A percentile compares a stretch with the other conserved stretches of the same genome.
Evolutionary conservation across 1,284 basidiomycete genomes (phyloP).

Genomic region (Moesziomyces parantarcticus): DNA sequence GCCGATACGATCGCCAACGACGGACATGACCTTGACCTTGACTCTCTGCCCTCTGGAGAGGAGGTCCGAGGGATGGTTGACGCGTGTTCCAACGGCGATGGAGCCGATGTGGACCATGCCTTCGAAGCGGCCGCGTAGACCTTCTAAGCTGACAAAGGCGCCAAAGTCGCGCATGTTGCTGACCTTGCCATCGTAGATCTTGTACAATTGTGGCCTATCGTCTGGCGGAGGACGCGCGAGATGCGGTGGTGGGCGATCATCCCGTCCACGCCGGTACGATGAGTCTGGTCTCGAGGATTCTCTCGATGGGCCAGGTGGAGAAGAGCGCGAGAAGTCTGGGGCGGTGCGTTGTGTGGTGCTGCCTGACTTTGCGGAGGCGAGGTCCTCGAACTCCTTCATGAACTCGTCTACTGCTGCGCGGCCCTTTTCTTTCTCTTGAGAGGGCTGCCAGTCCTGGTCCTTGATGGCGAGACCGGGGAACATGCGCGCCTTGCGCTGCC

Average conservation of each 20-base stretch:
- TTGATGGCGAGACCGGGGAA: conserved; percentile 92
- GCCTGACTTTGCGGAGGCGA: conserved; percentile 68
- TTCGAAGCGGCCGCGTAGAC: conserved; percentile 84
- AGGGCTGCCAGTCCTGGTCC: conserved; percentile 74
- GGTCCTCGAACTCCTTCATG: conserved; percentile 80
- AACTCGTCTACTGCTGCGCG: conserved; percentile 83
- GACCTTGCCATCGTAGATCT: conserved; percentile 91
- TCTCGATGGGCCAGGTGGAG: conserved; percentile 14
- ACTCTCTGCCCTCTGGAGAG: conserved; percentile 84
- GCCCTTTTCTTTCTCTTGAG: conserved; percentile 39
- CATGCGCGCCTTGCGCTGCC: conserved; percentile 81
- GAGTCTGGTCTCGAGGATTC: conserved; percentile 6
- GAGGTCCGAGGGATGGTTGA: conserved; percentile 87
- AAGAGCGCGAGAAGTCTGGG: conserved; percentile 5
- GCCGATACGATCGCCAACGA: conserved; percentile 81
- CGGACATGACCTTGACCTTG: conserved; percentile 84
- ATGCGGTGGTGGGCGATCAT: conserved; percentile 38
- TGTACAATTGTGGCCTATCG: conserved; percentile 87
- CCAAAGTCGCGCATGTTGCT: conserved; percentile 92
- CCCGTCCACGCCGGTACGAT: conserved; percentile 27
- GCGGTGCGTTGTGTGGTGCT: not conserved
- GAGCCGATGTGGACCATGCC: conserved; percentile 96
- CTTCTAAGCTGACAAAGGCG: conserved; percentile 89
- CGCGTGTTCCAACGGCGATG: conserved; percentile 79
- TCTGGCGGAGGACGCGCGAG: conserved; percentile 68